phyloP scores from a whole-genome alignment of 768 basidiomycete genomes.

The Termitomyces sp. region DNA sequence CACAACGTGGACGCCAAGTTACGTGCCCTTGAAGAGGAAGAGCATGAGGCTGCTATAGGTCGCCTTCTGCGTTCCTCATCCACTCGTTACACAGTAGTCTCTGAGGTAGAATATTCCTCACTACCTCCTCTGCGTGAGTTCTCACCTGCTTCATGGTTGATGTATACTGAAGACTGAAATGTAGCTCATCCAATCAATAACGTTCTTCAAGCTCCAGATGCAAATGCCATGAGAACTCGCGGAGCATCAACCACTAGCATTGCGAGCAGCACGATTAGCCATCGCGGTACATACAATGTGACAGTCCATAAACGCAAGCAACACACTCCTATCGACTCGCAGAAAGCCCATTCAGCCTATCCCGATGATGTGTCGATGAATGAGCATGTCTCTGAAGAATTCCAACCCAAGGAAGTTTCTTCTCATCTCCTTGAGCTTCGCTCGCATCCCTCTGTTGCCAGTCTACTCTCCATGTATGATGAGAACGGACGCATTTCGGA shows the following conservation, averaged over 20 bases:
- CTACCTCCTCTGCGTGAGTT: slow-evolving; percentile 72
- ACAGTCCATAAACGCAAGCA: slow-evolving; percentile 65
- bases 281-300: slow-evolving; percentile 67
- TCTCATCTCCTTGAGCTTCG: slow-evolving; percentile 59
- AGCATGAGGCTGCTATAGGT: slow-evolving; percentile 45
- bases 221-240: slow-evolving; percentile 45
- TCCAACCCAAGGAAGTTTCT: slow-evolving; percentile 39
- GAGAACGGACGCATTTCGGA: slow-evolving; percentile 63
- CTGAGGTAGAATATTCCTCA: slow-evolving; percentile 54
- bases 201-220: slow-evolving; percentile 43
- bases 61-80: slow-evolving; percentile 74
- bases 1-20: slow-evolving; percentile 23
- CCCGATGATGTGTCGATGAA: slow-evolving; percentile 28
- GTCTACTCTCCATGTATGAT: slow-evolving; percentile 71
- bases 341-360: slow-evolving; percentile 51
- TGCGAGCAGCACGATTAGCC: slow-evolving; percentile 48
- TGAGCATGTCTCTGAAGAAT: slow-evolving; percentile 25
- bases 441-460: slow-evolving; percentile 77
- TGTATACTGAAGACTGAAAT: neutral
- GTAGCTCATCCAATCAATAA: slow-evolving; percentile 69
- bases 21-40: slow-evolving; percentile 42
- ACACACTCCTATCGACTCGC: slow-evolving; percentile 63
- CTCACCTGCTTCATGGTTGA: neutral
- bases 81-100: slow-evolving; percentile 56
- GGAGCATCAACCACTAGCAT: slow-evolving; percentile 52